These are phyloP conservation scores for Colletotrichum tabaci DNA, from an alignment of 2,329 filamentous ascomycete species.

Conservation along the genomic window DNA sequence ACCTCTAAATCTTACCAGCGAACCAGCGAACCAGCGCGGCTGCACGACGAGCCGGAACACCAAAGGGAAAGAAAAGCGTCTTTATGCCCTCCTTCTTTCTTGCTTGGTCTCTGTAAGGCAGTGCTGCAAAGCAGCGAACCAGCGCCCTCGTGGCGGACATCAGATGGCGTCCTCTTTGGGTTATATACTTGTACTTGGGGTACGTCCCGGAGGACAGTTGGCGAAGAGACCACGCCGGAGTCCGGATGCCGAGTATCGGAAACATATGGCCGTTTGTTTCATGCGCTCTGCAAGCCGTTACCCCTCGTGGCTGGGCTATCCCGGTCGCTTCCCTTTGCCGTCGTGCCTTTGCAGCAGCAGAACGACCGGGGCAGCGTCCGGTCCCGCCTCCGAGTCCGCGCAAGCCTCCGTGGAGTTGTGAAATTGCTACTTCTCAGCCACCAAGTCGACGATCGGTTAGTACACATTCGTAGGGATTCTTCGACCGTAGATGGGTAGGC, in stretches of 20 bases:
- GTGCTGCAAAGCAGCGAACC: no score
- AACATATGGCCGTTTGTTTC: constrained; percentile 36
- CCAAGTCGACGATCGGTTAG: neutral
- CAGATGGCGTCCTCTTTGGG: constrained; percentile 34
- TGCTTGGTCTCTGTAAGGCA: neutral
- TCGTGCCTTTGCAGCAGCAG: constrained; percentile 11
- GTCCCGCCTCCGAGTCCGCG: neutral
- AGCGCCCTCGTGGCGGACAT: constrained; percentile 19
- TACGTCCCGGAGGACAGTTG: neutral
- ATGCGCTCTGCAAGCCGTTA: constrained; percentile 22
- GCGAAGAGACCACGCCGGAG: neutral
- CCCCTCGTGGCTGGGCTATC: constrained; percentile 14
- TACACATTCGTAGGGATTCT: neutral
- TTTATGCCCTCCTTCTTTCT: neutral
- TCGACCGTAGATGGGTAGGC: neutral
- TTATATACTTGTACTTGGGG: neutral
- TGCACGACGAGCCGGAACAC: constrained; percentile 3
- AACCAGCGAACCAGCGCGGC: neutral
- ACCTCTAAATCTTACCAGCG: neutral
- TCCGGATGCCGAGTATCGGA: constrained; percentile 40
- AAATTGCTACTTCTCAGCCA: neutral
- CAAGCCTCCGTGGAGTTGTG: neutral
- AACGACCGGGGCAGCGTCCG: neutral
- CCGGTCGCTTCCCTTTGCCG: neutral
- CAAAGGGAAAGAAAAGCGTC: neutral